Evolutionary conservation across 345 rosid species (phyloP).

Genomic region (Aquilaria malaccensis): DNA sequence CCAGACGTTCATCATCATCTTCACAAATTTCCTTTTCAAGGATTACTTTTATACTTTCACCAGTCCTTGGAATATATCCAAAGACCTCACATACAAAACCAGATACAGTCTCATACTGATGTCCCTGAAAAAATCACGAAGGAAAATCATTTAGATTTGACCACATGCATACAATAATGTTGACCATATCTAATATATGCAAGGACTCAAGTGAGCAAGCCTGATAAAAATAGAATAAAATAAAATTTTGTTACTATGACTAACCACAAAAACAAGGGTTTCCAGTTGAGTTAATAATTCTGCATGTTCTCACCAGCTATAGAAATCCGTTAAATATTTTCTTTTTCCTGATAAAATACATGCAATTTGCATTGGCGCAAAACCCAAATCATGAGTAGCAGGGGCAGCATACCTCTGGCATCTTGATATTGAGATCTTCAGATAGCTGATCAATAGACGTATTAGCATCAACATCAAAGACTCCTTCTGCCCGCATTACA

Average conservation of each 20-base stretch:
- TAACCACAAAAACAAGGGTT: too few relatives aligned
- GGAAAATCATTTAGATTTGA: too few relatives aligned
- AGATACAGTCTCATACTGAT: slow-evolving; percentile 96
- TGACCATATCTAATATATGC: too few relatives aligned
- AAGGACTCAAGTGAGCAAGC: too few relatives aligned
- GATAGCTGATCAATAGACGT: slow-evolving; percentile 95
- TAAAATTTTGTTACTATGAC: too few relatives aligned
- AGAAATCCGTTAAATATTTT: too few relatives aligned
- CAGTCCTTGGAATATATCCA: slow-evolving; percentile 97
- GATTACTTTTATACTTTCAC: slow-evolving; percentile 74
- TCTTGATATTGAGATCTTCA: slow-evolving; percentile 85
- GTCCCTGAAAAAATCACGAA: slow-evolving; percentile 41
- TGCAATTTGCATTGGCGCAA: too few relatives aligned
- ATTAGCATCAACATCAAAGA: slow-evolving; percentile 95
- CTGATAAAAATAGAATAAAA: too few relatives aligned
- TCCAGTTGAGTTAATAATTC: too few relatives aligned
- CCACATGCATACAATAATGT: too few relatives aligned
- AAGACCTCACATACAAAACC: slow-evolving; percentile 95
- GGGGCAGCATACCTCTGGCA: slow-evolving; percentile 75
- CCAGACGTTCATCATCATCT: slow-evolving; percentile 39
- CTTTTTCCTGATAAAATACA: too few relatives aligned
- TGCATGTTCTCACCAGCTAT: too few relatives aligned
- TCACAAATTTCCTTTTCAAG: slow-evolving; percentile 77
- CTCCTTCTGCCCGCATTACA: slow-evolving; percentile 94
- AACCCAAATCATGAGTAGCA: background rate